A percentile compares a stretch with the other conserved stretches of the same genome.
Conservation (phyloP, 192 early-diverging fungal genomes). For the Powellomyces hirtus region DNA sequence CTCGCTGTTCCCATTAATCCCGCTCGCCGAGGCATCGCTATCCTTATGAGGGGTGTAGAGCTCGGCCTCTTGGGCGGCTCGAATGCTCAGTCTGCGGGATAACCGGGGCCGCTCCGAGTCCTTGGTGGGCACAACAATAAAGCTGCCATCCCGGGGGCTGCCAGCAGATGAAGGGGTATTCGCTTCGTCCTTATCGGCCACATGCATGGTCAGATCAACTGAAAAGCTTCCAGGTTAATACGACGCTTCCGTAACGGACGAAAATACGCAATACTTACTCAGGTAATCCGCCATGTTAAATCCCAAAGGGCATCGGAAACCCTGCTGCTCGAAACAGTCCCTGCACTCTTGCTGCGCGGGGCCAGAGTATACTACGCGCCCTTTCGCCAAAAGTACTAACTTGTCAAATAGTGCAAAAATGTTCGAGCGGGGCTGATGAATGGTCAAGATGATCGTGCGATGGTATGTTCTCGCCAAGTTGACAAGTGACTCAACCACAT, state of each 20-base stretch:
- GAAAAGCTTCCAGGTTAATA: background rate
- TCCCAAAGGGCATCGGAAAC: slow-evolving; percentile 79
- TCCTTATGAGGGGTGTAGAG: slow-evolving; percentile 7
- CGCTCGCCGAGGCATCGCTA: background rate
- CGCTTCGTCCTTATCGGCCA: slow-evolving; percentile 4
- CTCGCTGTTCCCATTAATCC: background rate
- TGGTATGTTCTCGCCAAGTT: slow-evolving; percentile 73
- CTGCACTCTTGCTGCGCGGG: slow-evolving; percentile 53
- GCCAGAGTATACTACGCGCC: slow-evolving; percentile 81
- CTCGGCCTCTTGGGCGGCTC: slow-evolving; percentile 1
- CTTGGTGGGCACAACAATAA: too few species aligned
- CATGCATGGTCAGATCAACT: slow-evolving; percentile 68
- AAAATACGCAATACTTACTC: slow-evolving; percentile 16
- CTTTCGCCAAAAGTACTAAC: slow-evolving; percentile 79
- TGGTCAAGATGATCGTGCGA: slow-evolving; percentile 85
- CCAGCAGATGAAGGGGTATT: too few species aligned
- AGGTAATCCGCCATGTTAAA: slow-evolving; percentile 92
- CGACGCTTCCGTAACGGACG: background rate
- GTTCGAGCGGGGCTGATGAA: slow-evolving; percentile 92
- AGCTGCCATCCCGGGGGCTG: too few species aligned
- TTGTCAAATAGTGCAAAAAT: slow-evolving; percentile 91
- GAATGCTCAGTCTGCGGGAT: background rate
- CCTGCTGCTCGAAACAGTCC: slow-evolving; percentile 69
- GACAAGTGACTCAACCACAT: slow-evolving; percentile 87
- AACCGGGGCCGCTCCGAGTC: background rate